A percentile compares a stretch with the other conserved stretches of the same genome.
Conservation (phyloP, 306 rosid species). For the Dicorynia guianensis region DNA sequence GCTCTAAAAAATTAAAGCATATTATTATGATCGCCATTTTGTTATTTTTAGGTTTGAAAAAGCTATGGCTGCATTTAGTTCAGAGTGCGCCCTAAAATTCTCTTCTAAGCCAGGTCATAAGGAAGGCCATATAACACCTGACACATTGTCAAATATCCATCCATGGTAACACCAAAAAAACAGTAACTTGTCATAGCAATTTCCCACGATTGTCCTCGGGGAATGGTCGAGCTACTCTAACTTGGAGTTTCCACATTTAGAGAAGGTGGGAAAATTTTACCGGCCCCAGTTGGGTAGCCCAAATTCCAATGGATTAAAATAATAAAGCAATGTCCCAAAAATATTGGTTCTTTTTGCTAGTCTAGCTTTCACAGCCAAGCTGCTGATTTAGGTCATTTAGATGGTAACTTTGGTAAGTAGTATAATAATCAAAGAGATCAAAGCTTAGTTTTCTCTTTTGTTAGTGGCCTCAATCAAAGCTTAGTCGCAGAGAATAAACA, state of each 20-base stretch:
- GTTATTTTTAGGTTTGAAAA: constrained; percentile 15
- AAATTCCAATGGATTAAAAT: constrained; percentile 11
- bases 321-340: neutral
- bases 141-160: constrained; percentile 5
- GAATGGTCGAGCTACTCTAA: neutral
- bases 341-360: neutral
- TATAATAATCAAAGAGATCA: no score
- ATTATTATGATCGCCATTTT: constrained; percentile 28
- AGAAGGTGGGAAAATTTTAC: neutral
- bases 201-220: constrained; percentile 17
- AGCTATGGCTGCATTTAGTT: constrained; percentile 1
- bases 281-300: constrained; percentile 12
- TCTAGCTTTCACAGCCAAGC: constrained; percentile 5
- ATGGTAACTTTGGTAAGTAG: constrained; percentile 9
- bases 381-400: constrained; percentile 21
- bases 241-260: neutral
- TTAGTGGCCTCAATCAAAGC: no score
- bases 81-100: constrained; percentile 14
- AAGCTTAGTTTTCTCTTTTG: no score
- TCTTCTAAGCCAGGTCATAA: neutral
- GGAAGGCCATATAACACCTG: neutral
- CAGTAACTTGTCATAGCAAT: constrained; percentile 18
- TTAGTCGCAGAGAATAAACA: neutral
- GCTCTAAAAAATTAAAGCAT: constrained; percentile 41
- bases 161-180: neutral